phyloP scores from a whole-genome alignment of 345 rosid species.

The Eucalyptus paniculata region DNA sequence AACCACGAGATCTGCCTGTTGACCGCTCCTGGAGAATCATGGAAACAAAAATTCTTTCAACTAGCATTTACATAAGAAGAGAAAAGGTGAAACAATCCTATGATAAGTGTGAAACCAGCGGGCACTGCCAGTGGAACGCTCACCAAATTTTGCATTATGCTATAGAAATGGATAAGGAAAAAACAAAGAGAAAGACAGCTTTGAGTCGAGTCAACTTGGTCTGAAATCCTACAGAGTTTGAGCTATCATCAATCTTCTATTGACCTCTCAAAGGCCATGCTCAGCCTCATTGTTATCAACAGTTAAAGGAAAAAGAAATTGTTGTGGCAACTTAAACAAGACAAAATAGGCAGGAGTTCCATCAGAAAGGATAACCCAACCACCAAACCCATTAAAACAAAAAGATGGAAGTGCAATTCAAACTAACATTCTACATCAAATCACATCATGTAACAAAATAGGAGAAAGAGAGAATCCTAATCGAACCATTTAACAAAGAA shows the following conservation, averaged over 20 bases:
- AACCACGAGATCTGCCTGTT: conserved; percentile 95
- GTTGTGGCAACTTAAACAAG: background rate
- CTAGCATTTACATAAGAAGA: background rate
- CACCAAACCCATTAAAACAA: background rate
- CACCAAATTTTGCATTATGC: background rate
- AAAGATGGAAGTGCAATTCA: background rate
- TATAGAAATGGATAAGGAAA: background rate
- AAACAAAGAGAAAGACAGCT: background rate
- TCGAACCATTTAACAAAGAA: background rate
- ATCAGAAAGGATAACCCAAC: background rate
- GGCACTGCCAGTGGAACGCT: background rate
- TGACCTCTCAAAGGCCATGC: background rate
- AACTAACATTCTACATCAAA: background rate
- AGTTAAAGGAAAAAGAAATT: background rate
- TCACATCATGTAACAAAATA: background rate
- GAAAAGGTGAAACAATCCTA: background rate
- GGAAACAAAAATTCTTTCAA: background rate
- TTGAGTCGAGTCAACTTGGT: background rate
- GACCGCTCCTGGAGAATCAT: conserved; percentile 56
- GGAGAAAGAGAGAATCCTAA: background rate
- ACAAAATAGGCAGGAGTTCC: background rate
- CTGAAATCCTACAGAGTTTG: background rate
- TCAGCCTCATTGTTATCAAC: background rate
- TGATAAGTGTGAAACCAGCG: background rate
- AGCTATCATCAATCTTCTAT: background rate